Evolutionary conservation across 2,329 filamentous ascomycete species (phyloP), one percentile per base, ranked within the genome.

Genomic region (Aspergillus intermedius): DNA sequence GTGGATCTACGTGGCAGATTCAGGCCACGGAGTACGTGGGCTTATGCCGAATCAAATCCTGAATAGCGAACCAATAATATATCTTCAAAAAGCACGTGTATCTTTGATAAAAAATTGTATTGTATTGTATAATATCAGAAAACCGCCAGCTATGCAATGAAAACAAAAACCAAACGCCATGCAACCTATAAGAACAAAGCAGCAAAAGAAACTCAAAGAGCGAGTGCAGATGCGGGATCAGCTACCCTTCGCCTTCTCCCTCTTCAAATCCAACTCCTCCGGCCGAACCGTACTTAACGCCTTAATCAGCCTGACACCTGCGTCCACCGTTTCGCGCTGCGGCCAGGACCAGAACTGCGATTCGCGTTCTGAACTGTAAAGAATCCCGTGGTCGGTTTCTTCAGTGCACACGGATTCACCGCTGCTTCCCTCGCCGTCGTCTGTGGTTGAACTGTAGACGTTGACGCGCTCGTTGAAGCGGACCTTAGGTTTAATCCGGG

Each of bases 311-410:
- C 66, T 67, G 49, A 66, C 70, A 19, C 78, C 79, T 17, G 79
- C 71, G 48, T 74, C 66, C 5, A 70, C 73, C n/a, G 71, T 74
- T 60, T 80, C 77, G 43, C 65, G 66, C 69, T 75, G 66, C 59
- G 78, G 75, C 28, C 74, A 63, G 2, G 63, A 63, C 79, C 79
- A 82, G 54, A 82, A 82, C 47, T 68, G 67, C 30, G 74, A 68
- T 56, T 75, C 72, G 0, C 68, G 64, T 30, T 71, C 74, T 9
- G 66, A 67, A 23, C 56, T 56, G 15, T 58, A 50, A 4, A 64
- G 51, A 0, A 53, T 53, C 17, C 60, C 61, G 44, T 63, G 56
- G 2, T 61, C 54, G 4, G 58, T 50, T 12, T 58, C 50, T 5
- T 63, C 60, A 1, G 8, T 35, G 1, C 46, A 51, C 4, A 53